Percentiles rank a stretch among this genome's conserved stretches.
Evolutionary conservation across 257 asterid species (phyloP).

Genomic region (Solanum pimpinellifolium): DNA sequence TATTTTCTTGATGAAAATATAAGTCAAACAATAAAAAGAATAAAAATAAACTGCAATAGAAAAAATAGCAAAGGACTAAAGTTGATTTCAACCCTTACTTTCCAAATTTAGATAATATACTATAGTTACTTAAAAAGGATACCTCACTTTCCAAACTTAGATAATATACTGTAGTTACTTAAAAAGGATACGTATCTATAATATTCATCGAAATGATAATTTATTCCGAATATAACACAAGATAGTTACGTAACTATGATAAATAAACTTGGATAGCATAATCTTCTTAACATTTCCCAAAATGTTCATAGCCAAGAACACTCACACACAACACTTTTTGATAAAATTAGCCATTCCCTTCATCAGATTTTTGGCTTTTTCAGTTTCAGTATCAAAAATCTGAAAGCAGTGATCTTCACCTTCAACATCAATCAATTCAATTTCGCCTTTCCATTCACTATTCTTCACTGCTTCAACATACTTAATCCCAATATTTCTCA

Average conservation of each 20-base stretch:
- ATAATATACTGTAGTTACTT: too few species aligned
- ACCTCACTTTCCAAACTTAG: too few species aligned
- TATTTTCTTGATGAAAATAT: too few species aligned
- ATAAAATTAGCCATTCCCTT: background rate
- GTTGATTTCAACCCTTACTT: too few species aligned
- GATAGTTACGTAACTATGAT: background rate
- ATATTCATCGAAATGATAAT: too few species aligned
- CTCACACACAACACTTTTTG: background rate
- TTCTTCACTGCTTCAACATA: slow-evolving; percentile 7
- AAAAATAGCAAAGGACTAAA: too few species aligned
- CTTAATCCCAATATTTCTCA: background rate
- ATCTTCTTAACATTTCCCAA: background rate
- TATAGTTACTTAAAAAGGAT: too few species aligned
- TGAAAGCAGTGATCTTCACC: slow-evolving; percentile 17
- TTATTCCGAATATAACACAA: background rate
- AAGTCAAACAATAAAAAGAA: too few species aligned
- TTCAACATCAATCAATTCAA: slow-evolving; percentile 6
- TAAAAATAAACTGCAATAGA: too few species aligned
- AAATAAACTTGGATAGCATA: too few species aligned
- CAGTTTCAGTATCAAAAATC: background rate
- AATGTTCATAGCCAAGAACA: background rate
- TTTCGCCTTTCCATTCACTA: slow-evolving; percentile 13
- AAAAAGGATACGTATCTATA: too few species aligned
- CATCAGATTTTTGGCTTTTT: background rate
- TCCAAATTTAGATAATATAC: background rate